These are phyloP conservation scores for Cystobasidiaceae sp. DNA, from an alignment of 1,284 basidiomycete genomes.

Conservation along the genomic window DNA sequence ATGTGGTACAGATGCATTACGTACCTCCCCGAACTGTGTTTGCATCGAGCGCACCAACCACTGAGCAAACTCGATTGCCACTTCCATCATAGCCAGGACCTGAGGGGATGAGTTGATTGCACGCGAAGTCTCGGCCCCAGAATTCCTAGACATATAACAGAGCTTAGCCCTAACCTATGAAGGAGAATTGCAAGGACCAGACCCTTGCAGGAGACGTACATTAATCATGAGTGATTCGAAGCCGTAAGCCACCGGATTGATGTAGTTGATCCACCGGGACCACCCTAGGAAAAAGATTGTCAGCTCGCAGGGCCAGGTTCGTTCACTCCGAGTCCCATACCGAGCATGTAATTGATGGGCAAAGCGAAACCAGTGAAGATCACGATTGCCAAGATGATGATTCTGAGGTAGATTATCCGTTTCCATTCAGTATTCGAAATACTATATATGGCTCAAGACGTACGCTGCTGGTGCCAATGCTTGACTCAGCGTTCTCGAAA, in stretches of 20 bases:
- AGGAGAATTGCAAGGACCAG: too few relatives aligned
- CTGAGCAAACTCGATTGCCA: constrained; percentile 48
- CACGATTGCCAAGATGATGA: constrained; percentile 45
- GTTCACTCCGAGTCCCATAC: neutral
- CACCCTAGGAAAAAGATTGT: constrained; percentile 47
- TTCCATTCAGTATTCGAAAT: too few relatives aligned
- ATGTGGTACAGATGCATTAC: constrained; percentile 34
- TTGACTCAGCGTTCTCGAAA: constrained; percentile 48
- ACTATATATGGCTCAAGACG: too few relatives aligned
- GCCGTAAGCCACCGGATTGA: constrained; percentile 48
- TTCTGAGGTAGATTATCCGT: constrained; percentile 32
- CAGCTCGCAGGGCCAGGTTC: constrained; percentile 39
- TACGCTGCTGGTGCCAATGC: constrained; percentile 50
- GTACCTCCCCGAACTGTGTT: constrained; percentile 50
- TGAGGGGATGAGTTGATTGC: constrained; percentile 47
- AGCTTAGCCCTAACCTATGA: too few relatives aligned
- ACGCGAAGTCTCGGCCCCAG: constrained; percentile 45
- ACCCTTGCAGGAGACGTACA: too few relatives aligned
- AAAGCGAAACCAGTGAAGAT: constrained; percentile 53
- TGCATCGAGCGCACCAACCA: constrained; percentile 44
- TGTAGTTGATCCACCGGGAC: constrained; percentile 53
- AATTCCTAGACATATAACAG: too few relatives aligned
- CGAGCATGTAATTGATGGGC: constrained; percentile 42
- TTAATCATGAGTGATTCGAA: constrained; percentile 50
- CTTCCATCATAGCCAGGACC: constrained; percentile 47